These are phyloP conservation scores for Suhomyces tanzawaensis DNA, from an alignment of 805 yeast genomes.

Conservation along the genomic window DNA sequence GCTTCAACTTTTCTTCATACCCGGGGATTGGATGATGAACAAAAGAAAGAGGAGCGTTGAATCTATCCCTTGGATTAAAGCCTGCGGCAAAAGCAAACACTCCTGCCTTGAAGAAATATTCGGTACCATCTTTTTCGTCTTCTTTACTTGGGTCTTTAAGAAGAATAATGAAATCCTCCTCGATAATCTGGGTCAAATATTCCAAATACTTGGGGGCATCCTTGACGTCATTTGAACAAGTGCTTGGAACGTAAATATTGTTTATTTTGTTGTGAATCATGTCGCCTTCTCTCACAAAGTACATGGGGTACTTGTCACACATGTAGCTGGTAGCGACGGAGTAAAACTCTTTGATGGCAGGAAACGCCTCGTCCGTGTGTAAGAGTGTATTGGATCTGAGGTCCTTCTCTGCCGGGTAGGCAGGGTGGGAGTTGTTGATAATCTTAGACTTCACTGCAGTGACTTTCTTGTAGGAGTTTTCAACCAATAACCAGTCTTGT, in stretches of 20 bases:
- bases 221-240: conserved; percentile 1
- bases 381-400: conserved; percentile 30
- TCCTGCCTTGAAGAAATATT: conserved; percentile 43
- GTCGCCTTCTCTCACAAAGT: conserved; percentile 20
- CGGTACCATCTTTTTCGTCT: conserved; percentile 30
- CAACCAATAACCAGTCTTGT: conserved; percentile 43
- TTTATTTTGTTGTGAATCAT: conserved; percentile 24
- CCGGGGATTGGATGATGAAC: conserved; percentile 45
- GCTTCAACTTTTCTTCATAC: conserved; percentile 36
- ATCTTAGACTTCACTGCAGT: conserved; percentile 28
- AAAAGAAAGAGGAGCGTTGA: conserved; percentile 36
- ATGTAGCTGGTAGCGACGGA: conserved; percentile 28
- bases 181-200: conserved; percentile 29
- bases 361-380: conserved; percentile 28
- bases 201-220: conserved; percentile 19
- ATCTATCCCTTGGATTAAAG: conserved; percentile 36
- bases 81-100: conserved; percentile 47
- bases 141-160: conserved; percentile 31
- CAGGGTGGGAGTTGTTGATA: conserved; percentile 31
- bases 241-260: conserved; percentile 19
- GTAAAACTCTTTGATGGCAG: conserved; percentile 38
- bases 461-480: conserved; percentile 29
- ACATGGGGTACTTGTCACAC: conserved; percentile 40
- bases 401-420: conserved; percentile 27
- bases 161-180: conserved; percentile 41